Conservation (phyloP, 2,329 filamentous ascomycete genomes). For the Arthrobotrys iridis region DNA sequence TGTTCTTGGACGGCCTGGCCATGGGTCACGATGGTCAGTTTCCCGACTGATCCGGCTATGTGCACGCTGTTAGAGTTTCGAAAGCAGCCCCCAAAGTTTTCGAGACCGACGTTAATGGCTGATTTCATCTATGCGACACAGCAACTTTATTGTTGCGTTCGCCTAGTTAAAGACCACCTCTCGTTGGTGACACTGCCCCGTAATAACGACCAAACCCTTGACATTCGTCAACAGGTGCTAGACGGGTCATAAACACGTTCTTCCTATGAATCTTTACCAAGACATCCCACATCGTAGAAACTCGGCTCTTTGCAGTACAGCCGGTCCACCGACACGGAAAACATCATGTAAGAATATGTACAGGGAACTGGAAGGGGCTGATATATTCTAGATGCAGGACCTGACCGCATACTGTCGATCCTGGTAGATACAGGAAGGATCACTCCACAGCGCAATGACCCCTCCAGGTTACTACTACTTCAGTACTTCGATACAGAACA, state of each 20-base stretch:
- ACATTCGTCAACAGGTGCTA: not conserved
- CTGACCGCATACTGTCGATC: slow-evolving; percentile 42
- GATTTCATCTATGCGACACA: slow-evolving; percentile 44
- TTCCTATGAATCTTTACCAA: not conserved
- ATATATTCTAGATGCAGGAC: slow-evolving; percentile 41
- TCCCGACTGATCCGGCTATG: slow-evolving; percentile 47
- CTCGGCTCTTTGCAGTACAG: slow-evolving; percentile 3
- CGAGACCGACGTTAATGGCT: slow-evolving; percentile 9
- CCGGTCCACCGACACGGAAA: slow-evolving; percentile 26
- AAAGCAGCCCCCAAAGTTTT: slow-evolving; percentile 12
- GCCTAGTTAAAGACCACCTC: slow-evolving; percentile 7
- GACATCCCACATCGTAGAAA: not conserved
- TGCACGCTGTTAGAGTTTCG: not conserved
- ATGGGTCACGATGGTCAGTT: slow-evolving; percentile 22
- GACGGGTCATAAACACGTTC: not conserved
- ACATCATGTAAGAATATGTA: slow-evolving; percentile 21
- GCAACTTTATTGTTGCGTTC: slow-evolving; percentile 40
- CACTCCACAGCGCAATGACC: slow-evolving; percentile 6
- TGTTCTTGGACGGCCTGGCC: not conserved
- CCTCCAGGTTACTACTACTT: slow-evolving; percentile 9
- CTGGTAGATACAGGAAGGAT: slow-evolving; percentile 33
- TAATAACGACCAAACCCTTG: slow-evolving; percentile 3
- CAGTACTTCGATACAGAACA: too few species aligned
- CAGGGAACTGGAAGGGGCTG: not conserved
- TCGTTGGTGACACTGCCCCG: slow-evolving; percentile 1